Evolutionary conservation across 371 early-diverging fungal genomes (phyloP).

Genomic region (Mortierella sp.): DNA sequence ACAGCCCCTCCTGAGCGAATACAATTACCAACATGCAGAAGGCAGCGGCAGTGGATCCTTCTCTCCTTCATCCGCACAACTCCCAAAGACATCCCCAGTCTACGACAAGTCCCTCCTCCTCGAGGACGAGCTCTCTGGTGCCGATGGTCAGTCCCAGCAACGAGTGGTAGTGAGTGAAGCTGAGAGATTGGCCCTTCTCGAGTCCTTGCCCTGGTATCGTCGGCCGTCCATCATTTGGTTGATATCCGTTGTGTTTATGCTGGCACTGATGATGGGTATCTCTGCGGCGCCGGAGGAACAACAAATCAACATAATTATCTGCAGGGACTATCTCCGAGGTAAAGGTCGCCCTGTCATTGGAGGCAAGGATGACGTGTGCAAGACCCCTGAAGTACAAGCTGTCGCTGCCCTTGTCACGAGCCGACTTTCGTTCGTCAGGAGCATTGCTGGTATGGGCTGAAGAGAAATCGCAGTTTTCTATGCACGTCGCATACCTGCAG

Average conservation of each 20-base stretch:
- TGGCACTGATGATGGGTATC: slow-evolving; percentile 16
- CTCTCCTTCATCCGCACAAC: background rate
- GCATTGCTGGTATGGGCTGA: slow-evolving; percentile 8
- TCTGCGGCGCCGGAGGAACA: slow-evolving; percentile 14
- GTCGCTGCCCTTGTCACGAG: slow-evolving; percentile 24
- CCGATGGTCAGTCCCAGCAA: background rate
- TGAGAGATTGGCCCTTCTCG: background rate
- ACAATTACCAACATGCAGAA: background rate
- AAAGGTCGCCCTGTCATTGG: background rate
- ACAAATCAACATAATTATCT: slow-evolving; percentile 17
- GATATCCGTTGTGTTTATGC: slow-evolving; percentile 7
- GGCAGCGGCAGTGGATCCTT: background rate
- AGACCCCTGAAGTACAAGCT: slow-evolving; percentile 14
- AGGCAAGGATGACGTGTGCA: background rate
- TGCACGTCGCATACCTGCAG: background rate
- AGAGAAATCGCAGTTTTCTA: background rate
- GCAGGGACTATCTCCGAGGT: slow-evolving; percentile 18
- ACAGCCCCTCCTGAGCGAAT: slow-evolving; percentile 1
- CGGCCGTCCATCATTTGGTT: slow-evolving; percentile 28
- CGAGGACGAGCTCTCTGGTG: background rate
- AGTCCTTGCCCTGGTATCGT: slow-evolving; percentile 21
- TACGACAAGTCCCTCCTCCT: background rate
- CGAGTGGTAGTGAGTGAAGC: slow-evolving; percentile 10
- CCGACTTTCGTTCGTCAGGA: slow-evolving; percentile 17
- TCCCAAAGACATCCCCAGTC: background rate